Evolutionary conservation across 1,284 basidiomycete species (phyloP).

Genomic region (Leccinum solheimii): DNA sequence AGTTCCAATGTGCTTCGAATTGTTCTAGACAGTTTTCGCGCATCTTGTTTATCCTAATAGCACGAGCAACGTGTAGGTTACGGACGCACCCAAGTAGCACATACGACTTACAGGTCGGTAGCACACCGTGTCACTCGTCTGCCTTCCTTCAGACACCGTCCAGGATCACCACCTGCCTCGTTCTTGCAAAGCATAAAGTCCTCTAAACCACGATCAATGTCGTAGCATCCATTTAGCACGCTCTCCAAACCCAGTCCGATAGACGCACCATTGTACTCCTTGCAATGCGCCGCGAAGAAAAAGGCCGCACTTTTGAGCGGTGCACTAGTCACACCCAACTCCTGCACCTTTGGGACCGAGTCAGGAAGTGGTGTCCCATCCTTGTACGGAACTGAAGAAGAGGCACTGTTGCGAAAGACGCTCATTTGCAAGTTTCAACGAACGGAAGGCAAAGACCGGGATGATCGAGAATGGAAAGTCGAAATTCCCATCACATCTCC

Average conservation of each 20-base stretch:
- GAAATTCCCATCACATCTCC: constrained; percentile 22
- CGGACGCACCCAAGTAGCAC: not conserved
- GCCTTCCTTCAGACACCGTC: constrained; percentile 94
- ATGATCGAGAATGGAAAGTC: constrained; percentile 23
- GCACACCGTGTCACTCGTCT: constrained; percentile 95
- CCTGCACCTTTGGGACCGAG: constrained; percentile 80
- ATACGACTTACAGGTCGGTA: constrained; percentile 79
- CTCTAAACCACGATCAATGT: constrained; percentile 53
- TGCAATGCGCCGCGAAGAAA: constrained; percentile 96
- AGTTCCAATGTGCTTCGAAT: constrained; percentile 94
- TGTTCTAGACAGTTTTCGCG: constrained; percentile 87
- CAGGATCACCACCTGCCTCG: constrained; percentile 82
- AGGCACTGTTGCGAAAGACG: constrained; percentile 45
- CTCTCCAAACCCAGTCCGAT: not conserved
- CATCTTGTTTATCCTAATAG: constrained; percentile 84
- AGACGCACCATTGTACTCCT: constrained; percentile 90
- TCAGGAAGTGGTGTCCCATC: constrained; percentile 77
- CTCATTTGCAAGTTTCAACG: constrained; percentile 48
- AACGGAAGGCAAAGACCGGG: constrained; percentile 12
- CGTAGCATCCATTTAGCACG: constrained; percentile 3
- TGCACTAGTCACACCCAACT: constrained; percentile 90
- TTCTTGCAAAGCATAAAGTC: constrained; percentile 99
- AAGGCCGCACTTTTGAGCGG: constrained; percentile 97
- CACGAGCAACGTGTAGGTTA: not conserved
- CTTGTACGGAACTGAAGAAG: constrained; percentile 50